phyloP scores from a whole-genome alignment of 768 basidiomycete genomes.

The Neoboletus magnificus region DNA sequence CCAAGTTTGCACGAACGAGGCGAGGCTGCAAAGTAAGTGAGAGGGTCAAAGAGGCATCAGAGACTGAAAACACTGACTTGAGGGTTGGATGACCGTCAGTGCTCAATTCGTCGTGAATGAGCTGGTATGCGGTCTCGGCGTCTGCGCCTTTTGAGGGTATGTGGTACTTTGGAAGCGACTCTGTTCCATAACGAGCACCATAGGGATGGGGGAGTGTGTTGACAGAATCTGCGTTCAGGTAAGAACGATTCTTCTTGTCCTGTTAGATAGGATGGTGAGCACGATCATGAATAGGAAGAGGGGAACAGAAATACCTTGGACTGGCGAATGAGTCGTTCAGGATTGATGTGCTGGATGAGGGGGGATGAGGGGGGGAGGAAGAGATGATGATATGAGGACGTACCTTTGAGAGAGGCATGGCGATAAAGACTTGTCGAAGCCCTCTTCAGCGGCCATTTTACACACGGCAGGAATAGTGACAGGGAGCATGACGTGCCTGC shows the following conservation, averaged over 20 bases:
- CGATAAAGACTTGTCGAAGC: not conserved
- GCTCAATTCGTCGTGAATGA: constrained; percentile 61
- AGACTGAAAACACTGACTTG: constrained; percentile 33
- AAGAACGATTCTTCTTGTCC: constrained; percentile 43
- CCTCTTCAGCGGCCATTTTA: not conserved
- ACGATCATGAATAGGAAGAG: not conserved
- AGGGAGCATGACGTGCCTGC: not conserved
- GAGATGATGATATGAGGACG: not conserved
- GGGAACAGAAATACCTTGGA: constrained; percentile 41
- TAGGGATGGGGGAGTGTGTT: constrained; percentile 44
- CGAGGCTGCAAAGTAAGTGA: constrained; percentile 36
- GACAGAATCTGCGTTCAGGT: constrained; percentile 34
- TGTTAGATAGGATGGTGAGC: constrained; percentile 19
- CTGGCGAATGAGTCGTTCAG: constrained; percentile 60
- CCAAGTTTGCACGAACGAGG: constrained; percentile 67
- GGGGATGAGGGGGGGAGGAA: not conserved
- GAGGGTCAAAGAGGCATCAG: not conserved
- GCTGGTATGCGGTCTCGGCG: constrained; percentile 50
- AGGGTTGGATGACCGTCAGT: constrained; percentile 55
- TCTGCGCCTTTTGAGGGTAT: constrained; percentile 58
- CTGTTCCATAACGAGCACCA: constrained; percentile 62
- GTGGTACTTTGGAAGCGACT: constrained; percentile 66
- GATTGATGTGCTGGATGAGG: constrained; percentile 55
- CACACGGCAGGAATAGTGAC: not conserved
- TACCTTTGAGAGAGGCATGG: constrained; percentile 64